These are phyloP conservation scores for Aspergillus aculeatinus DNA, from an alignment of 2,329 filamentous ascomycete genomes.

Conservation along the genomic window DNA sequence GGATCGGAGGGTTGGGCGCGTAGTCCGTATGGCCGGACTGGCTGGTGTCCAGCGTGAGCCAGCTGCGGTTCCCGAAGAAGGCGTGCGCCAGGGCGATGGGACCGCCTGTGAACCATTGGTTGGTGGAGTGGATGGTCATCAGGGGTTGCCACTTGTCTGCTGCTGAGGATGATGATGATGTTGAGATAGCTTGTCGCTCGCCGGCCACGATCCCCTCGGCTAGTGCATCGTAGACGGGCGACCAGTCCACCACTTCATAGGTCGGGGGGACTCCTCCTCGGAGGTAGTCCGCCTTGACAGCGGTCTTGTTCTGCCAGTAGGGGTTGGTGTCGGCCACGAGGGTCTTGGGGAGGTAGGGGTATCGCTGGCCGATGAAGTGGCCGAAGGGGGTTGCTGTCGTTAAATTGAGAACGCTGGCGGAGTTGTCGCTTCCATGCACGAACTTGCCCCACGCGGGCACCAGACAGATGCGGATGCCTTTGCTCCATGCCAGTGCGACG, in stretches of 20 bases:
- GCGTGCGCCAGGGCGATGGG: constrained; percentile 3
- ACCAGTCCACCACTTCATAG: constrained; percentile 1
- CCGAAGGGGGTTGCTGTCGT: constrained; percentile 1
- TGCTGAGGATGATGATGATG: background rate
- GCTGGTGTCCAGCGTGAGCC: constrained; percentile 9
- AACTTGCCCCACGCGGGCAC: constrained; percentile 6
- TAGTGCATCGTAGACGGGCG: constrained; percentile 7
- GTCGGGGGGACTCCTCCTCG: background rate
- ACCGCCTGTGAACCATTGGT: constrained; percentile 10
- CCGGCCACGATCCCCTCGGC: constrained; percentile 7
- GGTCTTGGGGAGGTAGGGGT: constrained; percentile 10
- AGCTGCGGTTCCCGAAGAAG: constrained; percentile 3
- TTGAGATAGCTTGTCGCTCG: background rate
- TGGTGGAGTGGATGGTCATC: constrained; percentile 8
- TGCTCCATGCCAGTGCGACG: constrained; percentile 6
- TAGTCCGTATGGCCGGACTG: constrained; percentile 10
- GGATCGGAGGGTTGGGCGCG: constrained; percentile 10
- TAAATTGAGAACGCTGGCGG: background rate
- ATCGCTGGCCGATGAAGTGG: constrained; percentile 6
- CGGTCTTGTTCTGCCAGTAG: constrained; percentile 10
- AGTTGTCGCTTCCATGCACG: constrained; percentile 1
- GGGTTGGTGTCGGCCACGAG: constrained; percentile 10
- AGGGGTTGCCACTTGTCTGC: background rate
- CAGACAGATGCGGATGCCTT: constrained; percentile 6
- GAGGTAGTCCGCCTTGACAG: constrained; percentile 3